Evolutionary conservation across 176 grass and related monocot genomes (phyloP).

Genomic region (Oryza glumipatula): DNA sequence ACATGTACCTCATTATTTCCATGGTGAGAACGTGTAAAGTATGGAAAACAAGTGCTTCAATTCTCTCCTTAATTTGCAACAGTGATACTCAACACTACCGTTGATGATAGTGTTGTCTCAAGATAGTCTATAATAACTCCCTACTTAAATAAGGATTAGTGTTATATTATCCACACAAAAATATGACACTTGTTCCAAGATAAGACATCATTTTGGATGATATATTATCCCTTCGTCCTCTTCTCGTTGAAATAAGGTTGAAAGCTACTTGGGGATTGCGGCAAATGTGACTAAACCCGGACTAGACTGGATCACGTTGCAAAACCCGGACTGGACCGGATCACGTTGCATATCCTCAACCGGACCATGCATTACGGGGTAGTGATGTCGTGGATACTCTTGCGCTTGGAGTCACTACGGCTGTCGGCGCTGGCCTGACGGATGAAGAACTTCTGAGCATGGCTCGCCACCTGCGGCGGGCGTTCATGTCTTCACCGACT

Average conservation of each 20-base stretch:
- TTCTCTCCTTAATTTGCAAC: too few species aligned
- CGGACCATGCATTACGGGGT: slow-evolving; percentile 31
- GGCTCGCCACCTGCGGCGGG: slow-evolving; percentile 93
- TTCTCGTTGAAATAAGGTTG: not conserved
- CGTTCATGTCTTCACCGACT: slow-evolving; percentile 86
- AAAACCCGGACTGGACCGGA: not conserved
- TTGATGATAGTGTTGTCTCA: too few species aligned
- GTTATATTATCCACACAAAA: too few species aligned
- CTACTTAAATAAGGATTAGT: too few species aligned
- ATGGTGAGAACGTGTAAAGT: too few species aligned
- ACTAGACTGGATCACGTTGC: not conserved
- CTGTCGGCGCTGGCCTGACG: slow-evolving; percentile 56
- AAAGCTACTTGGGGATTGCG: not conserved
- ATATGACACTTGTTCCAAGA: too few species aligned
- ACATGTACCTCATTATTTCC: too few species aligned
- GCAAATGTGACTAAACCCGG: not conserved
- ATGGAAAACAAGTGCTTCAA: too few species aligned
- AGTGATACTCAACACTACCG: too few species aligned
- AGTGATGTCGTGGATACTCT: slow-evolving; percentile 98
- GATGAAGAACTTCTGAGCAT: slow-evolving; percentile 95
- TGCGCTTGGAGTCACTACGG: slow-evolving; percentile 70
- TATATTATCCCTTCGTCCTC: too few species aligned
- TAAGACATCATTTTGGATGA: too few species aligned
- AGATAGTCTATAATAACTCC: too few species aligned
- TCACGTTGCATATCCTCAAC: not conserved